A percentile compares a stretch with the other conserved stretches of the same genome.
These are phyloP conservation scores for Emmonsiellopsis sp. DNA, from an alignment of 2,329 filamentous ascomycete species.

Conservation along the genomic window DNA sequence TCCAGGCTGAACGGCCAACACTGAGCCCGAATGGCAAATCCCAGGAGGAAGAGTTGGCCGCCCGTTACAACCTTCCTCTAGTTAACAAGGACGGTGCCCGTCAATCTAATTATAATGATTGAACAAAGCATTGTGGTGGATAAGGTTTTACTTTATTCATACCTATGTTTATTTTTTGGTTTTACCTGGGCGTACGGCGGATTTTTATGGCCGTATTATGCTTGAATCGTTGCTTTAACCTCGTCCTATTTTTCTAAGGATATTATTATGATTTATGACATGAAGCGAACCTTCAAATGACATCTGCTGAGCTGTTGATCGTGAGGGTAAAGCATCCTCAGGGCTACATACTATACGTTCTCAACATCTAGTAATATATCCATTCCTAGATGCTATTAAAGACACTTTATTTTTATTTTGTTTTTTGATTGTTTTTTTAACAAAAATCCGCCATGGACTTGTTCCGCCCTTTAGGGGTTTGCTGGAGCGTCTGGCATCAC, in stretches of 20 bases:
- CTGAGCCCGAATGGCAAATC: slow-evolving; percentile 38
- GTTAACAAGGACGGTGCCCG: slow-evolving; percentile 50
- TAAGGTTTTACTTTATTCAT: neutral
- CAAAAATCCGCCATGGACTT: neutral
- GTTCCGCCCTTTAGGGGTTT: neutral
- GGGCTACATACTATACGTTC: neutral
- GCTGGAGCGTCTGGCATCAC: neutral
- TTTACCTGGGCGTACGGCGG: neutral
- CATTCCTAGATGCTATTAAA: neutral
- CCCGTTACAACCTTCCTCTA: slow-evolving; percentile 39
- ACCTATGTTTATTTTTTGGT: neutral
- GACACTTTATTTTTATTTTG: neutral
- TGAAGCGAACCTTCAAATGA: neutral
- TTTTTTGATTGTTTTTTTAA: neutral
- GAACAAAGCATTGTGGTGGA: slow-evolving; percentile 1
- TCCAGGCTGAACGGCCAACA: slow-evolving; percentile 39
- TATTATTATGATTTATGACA: neutral
- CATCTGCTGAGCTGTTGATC: neutral
- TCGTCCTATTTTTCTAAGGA: neutral
- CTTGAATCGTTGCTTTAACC: too few species aligned
- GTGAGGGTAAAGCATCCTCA: neutral
- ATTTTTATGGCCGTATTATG: too few species aligned
- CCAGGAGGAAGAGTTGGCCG: slow-evolving; percentile 46
- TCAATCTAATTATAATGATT: slow-evolving; percentile 51
- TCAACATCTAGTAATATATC: neutral